These are phyloP conservation scores for Sistotremastrum niveocremeum DNA, from an alignment of 768 basidiomycete genomes.

Conservation along the genomic window DNA sequence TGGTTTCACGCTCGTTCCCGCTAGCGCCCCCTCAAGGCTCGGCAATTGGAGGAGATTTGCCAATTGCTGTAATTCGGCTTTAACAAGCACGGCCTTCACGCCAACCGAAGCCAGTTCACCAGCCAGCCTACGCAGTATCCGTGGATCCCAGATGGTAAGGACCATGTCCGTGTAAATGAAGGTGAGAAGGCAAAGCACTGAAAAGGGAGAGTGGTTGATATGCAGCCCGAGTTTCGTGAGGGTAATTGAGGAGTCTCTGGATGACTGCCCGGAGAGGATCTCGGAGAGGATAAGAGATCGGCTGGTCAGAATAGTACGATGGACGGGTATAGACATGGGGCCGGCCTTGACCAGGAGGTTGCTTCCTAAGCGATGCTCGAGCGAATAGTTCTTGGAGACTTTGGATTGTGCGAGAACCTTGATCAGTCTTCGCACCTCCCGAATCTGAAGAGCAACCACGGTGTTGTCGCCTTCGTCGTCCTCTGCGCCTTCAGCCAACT, in stretches of 20 bases:
- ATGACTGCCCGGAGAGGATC: conserved; percentile 25
- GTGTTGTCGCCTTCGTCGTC: no score
- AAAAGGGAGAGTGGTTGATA: conserved; percentile 42
- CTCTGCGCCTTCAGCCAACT: not conserved
- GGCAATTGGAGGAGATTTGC: conserved; percentile 47
- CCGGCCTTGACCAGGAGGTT: conserved; percentile 33
- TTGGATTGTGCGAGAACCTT: no score
- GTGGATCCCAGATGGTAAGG: conserved; percentile 72
- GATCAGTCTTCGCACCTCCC: no score
- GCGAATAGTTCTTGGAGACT: no score
- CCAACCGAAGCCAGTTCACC: conserved; percentile 25
- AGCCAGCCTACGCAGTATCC: conserved; percentile 36
- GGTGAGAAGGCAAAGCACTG: conserved; percentile 60
- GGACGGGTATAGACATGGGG: conserved; percentile 39
- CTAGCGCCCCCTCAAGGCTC: conserved; percentile 38
- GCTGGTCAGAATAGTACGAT: conserved; percentile 50
- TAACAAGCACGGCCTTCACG: conserved; percentile 34
- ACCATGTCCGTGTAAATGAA: conserved; percentile 86
- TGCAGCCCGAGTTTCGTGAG: conserved; percentile 5
- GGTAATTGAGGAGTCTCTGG: conserved; percentile 17
- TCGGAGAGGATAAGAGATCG: conserved; percentile 35
- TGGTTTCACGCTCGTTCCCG: conserved; percentile 15
- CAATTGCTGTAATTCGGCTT: conserved; percentile 46
- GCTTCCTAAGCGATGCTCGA: no score
- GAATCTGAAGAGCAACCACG: no score